phyloP scores from a whole-genome alignment of 192 early-diverging fungal species.

The Coemansia sp. region DNA sequence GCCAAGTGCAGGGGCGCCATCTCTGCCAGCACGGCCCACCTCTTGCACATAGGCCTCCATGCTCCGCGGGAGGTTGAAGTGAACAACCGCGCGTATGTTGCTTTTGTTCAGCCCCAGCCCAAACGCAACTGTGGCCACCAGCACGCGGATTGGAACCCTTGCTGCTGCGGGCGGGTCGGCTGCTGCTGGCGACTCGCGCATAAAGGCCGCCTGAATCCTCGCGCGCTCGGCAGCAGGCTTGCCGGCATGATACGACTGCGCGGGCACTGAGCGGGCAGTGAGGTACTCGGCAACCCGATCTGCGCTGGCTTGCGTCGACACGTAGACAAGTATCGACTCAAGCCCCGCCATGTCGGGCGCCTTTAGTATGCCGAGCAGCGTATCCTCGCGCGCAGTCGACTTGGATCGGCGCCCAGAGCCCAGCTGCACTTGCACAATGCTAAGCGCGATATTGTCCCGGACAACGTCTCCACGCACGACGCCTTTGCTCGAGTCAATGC shows the following conservation, averaged over 20 bases:
- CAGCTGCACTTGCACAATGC: constrained; percentile 55
- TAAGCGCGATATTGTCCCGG: constrained; percentile 65
- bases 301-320: constrained; percentile 64
- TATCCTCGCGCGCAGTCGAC: constrained; percentile 55
- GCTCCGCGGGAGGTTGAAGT: constrained; percentile 71
- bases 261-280: constrained; percentile 64
- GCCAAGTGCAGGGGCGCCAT: constrained; percentile 56
- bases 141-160: constrained; percentile 58
- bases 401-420: background rate
- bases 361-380: constrained; percentile 60
- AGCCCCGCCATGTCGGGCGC: constrained; percentile 58
- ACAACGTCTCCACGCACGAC: constrained; percentile 60
- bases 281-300: constrained; percentile 72
- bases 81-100: constrained; percentile 73
- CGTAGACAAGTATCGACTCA: constrained; percentile 71
- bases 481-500: constrained; percentile 50
- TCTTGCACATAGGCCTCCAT: constrained; percentile 82
- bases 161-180: background rate
- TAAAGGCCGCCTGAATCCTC: constrained; percentile 69
- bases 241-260: constrained; percentile 80
- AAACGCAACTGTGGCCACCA: constrained; percentile 78
- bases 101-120: constrained; percentile 77
- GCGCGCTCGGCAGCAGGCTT: constrained; percentile 63
- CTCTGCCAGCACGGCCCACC: constrained; percentile 69
- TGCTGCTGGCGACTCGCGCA: constrained; percentile 35